Base-by-base conservation (phyloP, 305 asterid species). In the Fraxinus sp. region DNA sequence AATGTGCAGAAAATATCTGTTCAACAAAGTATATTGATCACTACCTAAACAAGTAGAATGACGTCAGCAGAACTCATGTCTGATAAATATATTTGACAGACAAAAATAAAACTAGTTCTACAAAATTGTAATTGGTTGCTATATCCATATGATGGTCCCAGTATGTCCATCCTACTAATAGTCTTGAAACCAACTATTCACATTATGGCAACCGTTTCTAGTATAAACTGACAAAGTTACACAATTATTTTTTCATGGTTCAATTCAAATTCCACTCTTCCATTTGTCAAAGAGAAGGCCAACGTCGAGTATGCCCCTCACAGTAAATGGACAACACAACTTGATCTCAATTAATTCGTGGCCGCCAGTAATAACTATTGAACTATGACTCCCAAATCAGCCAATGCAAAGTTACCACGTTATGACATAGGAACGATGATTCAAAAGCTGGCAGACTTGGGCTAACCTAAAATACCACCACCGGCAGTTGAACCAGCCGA, bases 391-490 rank as follows among this genome's bases (percentile, higher is more conserved):
- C 44, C 73, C 36, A 30, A 7, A 32, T 14, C 66, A 66, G 78
- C 55, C 35, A 78, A 26, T 81, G 44, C 81, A 74, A 68, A 62
- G 75, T 62, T 35, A 36, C 30, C 28, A 32, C 30, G 57, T 55
- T 18, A 28, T 28, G 76, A 70, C 76, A 70, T 13, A 32, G 39
- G 76, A 84, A 72, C 72, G 39, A 82, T 39, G 72, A 78, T 46
- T n/a, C 68, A 77, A 41, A 59, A 78, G 83, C 77, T 83, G 39
- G 55, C 64, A 79, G 84, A 72, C 77, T 62, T 81, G 49, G 84
- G 84, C 91, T 88, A 86, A 95, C 99, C 98, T 87, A 97, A 84
- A 83, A 92, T 87, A 80, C 99, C 99, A 68, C 98, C 99, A 81
- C 99, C 99, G 79, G 95, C 91, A 79, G 97, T 93, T 77, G 96